Evolutionary conservation across 2,329 filamentous ascomycete species (phyloP), one percentile per base, ranked within the genome.

Genomic region (Bimuria novae-zelandiae): DNA sequence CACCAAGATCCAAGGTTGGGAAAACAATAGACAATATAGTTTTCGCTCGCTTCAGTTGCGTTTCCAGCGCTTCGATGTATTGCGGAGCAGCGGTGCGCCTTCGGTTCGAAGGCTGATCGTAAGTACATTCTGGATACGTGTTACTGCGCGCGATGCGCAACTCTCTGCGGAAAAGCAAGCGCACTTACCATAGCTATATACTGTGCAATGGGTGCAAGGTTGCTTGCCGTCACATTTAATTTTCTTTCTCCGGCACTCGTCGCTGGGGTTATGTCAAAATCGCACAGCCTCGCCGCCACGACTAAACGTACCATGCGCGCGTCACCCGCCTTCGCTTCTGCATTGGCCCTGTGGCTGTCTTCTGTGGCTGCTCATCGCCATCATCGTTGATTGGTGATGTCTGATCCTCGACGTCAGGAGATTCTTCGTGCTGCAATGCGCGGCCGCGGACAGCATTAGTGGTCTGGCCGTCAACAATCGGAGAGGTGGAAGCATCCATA

Each of bases 71-170:
- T 75, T 96, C 92, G 61, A 96, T 90, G 71, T 96, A 96, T 75
- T 96, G 91, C 16, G 92, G 92, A 22, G 90, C 90, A 19, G 92
- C 92, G 71, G 96, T 96, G 64, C 92, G 86, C 61, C 92, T 84
- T 61, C 92, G 84, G 72, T 96, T 96, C 21, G 92, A 96, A 11
- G 92, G 92, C 72, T 96, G 94, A 69, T 96, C 92, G 75, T 96
- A 96, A 23, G 92, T 96, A 74, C 92, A 97, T 71, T 96, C 92
- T 96, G 60, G 30, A 44, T 32, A 47, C 12, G 45, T 17, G 58
- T 66, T 53, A 63, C 56, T 51, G 56, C 47, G 32, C 46, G 43
- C 42, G n/a, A n/a, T n/a, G 41, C 37, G 49, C 41, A 36, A 49
- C 32, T 33, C 14, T 10, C 32, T 29, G n/a, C 40, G 27, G 30